Percentiles rank a stretch among this genome's conserved stretches.
Conservation (phyloP, 495 filamentous ascomycete genomes). For the Rhypophila decipiens region DNA sequence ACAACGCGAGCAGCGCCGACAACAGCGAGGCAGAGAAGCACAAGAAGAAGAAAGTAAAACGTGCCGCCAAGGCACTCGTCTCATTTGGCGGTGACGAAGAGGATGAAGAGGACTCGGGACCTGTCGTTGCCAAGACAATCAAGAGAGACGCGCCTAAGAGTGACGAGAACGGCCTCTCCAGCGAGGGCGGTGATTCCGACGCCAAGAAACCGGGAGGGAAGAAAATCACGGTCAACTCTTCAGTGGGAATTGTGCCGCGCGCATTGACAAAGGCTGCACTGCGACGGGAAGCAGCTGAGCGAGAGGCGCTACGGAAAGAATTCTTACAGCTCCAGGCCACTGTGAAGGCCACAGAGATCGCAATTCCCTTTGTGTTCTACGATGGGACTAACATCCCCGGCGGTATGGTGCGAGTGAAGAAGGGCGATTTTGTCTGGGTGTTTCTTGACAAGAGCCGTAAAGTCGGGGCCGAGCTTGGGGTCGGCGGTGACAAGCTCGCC, state of each 20-base stretch:
- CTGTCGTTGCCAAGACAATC: constrained; percentile 23
- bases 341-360: constrained; percentile 82
- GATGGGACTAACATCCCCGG: constrained; percentile 94
- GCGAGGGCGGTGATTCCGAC: constrained; percentile 2
- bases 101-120: constrained; percentile 14
- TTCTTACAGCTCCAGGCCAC: constrained; percentile 78
- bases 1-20: constrained; percentile 8
- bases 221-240: constrained; percentile 60
- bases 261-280: constrained; percentile 81
- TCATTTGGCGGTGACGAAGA: constrained; percentile 37
- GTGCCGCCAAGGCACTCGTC: constrained; percentile 29
- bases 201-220: background rate
- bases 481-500: constrained; percentile 53
- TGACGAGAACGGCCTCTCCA: background rate
- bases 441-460: constrained; percentile 88
- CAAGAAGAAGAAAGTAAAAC: constrained; percentile 34
- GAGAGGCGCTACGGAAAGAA: constrained; percentile 77
- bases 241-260: constrained; percentile 64
- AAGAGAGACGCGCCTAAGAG: constrained; percentile 38
- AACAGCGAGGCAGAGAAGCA: constrained; percentile 40
- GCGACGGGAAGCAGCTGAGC: constrained; percentile 69
- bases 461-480: constrained; percentile 75
- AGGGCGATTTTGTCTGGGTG: constrained; percentile 85
- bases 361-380: constrained; percentile 95
- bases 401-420: constrained; percentile 76